Conservation (phyloP, 441 rosid species). For the Biscutella laevigata region DNA sequence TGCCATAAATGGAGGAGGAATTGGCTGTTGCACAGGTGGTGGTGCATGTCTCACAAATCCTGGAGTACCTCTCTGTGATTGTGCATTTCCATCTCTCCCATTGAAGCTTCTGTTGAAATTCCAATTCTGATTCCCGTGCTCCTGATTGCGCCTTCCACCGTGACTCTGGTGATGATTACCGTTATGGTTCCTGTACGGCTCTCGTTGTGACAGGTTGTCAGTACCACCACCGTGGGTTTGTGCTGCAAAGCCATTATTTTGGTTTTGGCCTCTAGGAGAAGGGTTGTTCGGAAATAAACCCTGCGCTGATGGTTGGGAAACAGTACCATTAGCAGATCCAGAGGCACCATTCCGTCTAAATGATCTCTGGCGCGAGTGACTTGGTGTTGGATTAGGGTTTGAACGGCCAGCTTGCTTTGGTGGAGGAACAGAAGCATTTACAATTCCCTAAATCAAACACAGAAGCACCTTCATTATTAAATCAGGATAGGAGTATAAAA, state of each 20-base stretch:
- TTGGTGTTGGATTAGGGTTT: slow-evolving; percentile 36
- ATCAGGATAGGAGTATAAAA: slow-evolving; percentile 1
- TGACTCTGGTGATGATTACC: slow-evolving; percentile 48
- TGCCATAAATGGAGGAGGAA: slow-evolving; percentile 41
- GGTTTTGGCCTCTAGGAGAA: slow-evolving; percentile 29
- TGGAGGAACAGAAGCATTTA: slow-evolving; percentile 32
- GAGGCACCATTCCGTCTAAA: slow-evolving; percentile 25
- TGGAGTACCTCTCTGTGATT: slow-evolving; percentile 45
- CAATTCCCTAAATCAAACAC: slow-evolving; percentile 35
- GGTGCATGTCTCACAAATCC: slow-evolving; percentile 57
- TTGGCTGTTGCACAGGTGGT: slow-evolving; percentile 36
- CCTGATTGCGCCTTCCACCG: slow-evolving; percentile 59
- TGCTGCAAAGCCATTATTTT: slow-evolving; percentile 22
- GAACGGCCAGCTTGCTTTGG: slow-evolving; percentile 39
- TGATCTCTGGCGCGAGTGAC: slow-evolving; percentile 30
- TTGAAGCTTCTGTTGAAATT: slow-evolving; percentile 44
- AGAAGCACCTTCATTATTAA: neutral
- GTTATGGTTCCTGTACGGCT: slow-evolving; percentile 24
- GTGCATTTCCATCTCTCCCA: slow-evolving; percentile 56
- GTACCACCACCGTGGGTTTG: slow-evolving; percentile 21
- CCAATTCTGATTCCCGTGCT: slow-evolving; percentile 67
- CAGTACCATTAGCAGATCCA: slow-evolving; percentile 24
- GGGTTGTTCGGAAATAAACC: slow-evolving; percentile 17
- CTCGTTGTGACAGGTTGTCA: slow-evolving; percentile 25
- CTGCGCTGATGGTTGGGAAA: slow-evolving; percentile 20